Evolutionary conservation across 345 rosid genomes (phyloP).

Genomic region (Cardamine chenopodiifolia): DNA sequence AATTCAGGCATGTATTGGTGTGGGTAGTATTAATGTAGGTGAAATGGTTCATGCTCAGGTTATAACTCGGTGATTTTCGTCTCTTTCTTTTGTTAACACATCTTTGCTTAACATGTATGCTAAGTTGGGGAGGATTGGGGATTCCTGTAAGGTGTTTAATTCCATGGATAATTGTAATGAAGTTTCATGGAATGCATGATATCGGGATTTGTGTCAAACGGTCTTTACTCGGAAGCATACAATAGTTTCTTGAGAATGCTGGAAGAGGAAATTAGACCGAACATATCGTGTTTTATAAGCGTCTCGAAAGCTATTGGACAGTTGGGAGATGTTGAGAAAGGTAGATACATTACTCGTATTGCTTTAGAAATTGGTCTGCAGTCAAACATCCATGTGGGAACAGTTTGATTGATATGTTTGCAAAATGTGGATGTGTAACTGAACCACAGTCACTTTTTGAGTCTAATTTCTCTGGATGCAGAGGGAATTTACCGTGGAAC

Average conservation of each 20-base stretch:
- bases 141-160: constrained; percentile 43
- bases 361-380: constrained; percentile 44
- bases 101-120: constrained; percentile 55
- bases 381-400: constrained; percentile 45
- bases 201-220: constrained; percentile 49
- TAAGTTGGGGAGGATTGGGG: constrained; percentile 47
- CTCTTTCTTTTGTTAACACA: constrained; percentile 39
- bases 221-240: constrained; percentile 46
- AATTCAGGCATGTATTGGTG: constrained; percentile 47
- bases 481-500: constrained; percentile 48
- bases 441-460: constrained; percentile 47
- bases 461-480: constrained; percentile 27
- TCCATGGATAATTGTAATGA: constrained; percentile 40
- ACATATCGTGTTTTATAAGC: constrained; percentile 40
- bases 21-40: constrained; percentile 43
- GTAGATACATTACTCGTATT: constrained; percentile 37
- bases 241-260: constrained; percentile 45
- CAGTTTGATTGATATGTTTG: constrained; percentile 55
- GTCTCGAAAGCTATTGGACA: constrained; percentile 50
- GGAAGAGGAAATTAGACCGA: constrained; percentile 36
- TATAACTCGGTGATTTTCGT: constrained; percentile 43
- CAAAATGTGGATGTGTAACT: constrained; percentile 43
- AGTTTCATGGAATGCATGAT: constrained; percentile 56
- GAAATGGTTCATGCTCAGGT: constrained; percentile 49
- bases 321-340: constrained; percentile 42